These are phyloP conservation scores for Durusdinium trenchii DNA, from an alignment of 73 alveolate species.

Conservation along the genomic window DNA sequence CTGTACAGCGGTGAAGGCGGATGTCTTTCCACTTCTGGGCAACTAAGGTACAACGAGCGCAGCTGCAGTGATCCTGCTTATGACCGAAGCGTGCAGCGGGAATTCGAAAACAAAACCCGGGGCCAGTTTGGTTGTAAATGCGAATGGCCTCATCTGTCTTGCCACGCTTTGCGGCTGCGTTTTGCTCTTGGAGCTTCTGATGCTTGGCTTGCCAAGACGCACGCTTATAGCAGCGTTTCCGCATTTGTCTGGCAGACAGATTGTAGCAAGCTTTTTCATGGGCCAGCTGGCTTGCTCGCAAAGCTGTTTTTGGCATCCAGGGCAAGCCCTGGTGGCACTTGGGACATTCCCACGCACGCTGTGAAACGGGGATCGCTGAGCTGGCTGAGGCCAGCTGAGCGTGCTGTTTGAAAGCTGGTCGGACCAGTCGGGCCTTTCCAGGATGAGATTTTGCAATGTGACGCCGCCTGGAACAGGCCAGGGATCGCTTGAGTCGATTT, in stretches of 20 bases:
- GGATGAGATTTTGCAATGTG: conserved; percentile 3
- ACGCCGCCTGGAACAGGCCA: not conserved
- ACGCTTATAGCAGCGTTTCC: not conserved
- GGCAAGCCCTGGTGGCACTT: conserved; percentile 18
- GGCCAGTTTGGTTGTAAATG: not conserved
- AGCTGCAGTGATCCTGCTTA: not conserved
- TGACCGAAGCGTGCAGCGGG: no score
- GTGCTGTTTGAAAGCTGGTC: not conserved
- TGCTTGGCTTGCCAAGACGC: conserved; percentile 12
- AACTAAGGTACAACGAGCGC: not conserved
- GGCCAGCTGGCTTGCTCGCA: not conserved
- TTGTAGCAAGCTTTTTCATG: not conserved
- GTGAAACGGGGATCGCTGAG: not conserved
- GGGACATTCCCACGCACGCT: not conserved
- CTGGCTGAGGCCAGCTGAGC: not conserved
- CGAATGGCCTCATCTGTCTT: not conserved
- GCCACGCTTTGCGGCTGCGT: not conserved
- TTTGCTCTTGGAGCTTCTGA: not conserved
- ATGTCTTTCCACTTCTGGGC: not conserved
- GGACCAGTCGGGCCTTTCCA: not conserved
- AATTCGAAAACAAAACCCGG: no score
- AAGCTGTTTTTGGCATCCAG: not conserved
- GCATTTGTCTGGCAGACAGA: not conserved
- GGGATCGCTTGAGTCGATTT: no score
- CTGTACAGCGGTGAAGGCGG: not conserved